These are phyloP conservation scores for Chaetomium sp. DNA, from an alignment of 2,329 filamentous ascomycete genomes.

Conservation along the genomic window DNA sequence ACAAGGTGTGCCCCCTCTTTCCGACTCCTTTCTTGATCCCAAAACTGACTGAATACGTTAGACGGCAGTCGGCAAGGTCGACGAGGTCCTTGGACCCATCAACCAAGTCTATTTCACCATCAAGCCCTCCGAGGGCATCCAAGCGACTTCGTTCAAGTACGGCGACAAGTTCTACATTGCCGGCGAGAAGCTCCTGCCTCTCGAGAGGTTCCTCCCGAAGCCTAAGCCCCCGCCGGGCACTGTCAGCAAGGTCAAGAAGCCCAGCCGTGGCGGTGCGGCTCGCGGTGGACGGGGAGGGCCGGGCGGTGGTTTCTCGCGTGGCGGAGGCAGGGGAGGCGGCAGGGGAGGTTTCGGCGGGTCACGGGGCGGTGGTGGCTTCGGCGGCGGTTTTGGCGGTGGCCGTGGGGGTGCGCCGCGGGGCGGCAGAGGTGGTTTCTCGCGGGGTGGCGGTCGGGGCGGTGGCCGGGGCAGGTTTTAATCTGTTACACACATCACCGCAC, in stretches of 20 bases:
- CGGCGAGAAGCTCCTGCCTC: slow-evolving; percentile 87
- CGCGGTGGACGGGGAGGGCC: slow-evolving; percentile 48
- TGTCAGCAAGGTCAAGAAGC: slow-evolving; percentile 56
- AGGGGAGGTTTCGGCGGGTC: slow-evolving; percentile 35
- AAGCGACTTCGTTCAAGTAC: slow-evolving; percentile 89
- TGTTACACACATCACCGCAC: not conserved
- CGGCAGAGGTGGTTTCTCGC: slow-evolving; percentile 39
- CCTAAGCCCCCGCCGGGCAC: slow-evolving; percentile 74
- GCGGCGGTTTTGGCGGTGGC: slow-evolving; percentile 40
- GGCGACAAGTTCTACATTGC: slow-evolving; percentile 98
- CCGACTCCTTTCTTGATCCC: not conserved
- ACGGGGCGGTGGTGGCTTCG: slow-evolving; percentile 37
- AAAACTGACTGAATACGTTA: slow-evolving; percentile 12
- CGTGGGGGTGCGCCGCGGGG: slow-evolving; percentile 27
- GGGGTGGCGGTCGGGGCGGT: slow-evolving; percentile 23
- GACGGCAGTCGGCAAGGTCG: slow-evolving; percentile 92
- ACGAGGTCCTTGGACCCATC: slow-evolving; percentile 95
- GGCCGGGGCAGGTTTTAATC: slow-evolving; percentile 26
- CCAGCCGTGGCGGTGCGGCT: slow-evolving; percentile 67
- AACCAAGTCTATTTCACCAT: slow-evolving; percentile 99
- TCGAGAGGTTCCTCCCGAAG: slow-evolving; percentile 96
- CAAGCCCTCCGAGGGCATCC: slow-evolving; percentile 95
- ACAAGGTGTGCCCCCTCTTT: slow-evolving; percentile 65
- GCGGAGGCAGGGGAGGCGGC: slow-evolving; percentile 42
- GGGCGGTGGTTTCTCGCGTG: slow-evolving; percentile 40